Evolutionary conservation across 768 basidiomycete genomes (phyloP).

Genomic region (Dacryopinax primogenitus): DNA sequence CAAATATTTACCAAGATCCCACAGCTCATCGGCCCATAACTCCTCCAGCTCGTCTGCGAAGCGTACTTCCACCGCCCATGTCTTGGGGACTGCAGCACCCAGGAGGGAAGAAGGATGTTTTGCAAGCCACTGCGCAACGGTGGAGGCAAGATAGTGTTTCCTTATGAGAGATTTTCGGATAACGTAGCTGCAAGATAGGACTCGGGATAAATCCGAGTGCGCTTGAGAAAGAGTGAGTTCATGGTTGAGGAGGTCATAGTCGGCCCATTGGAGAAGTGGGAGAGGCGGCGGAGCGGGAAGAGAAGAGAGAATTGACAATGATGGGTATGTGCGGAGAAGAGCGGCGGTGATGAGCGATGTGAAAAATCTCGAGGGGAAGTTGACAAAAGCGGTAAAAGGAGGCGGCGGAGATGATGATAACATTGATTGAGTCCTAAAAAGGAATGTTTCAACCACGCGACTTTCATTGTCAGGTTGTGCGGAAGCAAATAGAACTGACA

Average conservation of each 20-base stretch:
- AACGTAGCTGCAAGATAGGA: constrained; percentile 67
- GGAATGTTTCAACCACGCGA: not conserved
- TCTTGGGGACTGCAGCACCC: constrained; percentile 45
- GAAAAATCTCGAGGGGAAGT: not conserved
- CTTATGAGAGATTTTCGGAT: constrained; percentile 89
- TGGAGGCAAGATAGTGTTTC: constrained; percentile 78
- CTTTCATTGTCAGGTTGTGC: not conserved
- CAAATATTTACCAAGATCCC: constrained; percentile 60
- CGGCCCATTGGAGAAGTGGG: not conserved
- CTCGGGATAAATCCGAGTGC: not conserved
- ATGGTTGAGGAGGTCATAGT: not conserved
- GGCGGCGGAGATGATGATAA: not conserved
- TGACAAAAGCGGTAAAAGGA: not conserved
- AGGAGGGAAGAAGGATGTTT: constrained; percentile 57
- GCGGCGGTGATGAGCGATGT: not conserved
- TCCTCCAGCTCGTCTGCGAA: constrained; percentile 93
- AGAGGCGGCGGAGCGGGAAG: not conserved
- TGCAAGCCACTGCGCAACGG: constrained; percentile 53
- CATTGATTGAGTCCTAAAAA: not conserved
- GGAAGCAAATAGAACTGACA: not conserved
- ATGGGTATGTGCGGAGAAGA: not conserved
- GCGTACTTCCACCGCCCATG: constrained; percentile 74
- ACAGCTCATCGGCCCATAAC: constrained; percentile 83
- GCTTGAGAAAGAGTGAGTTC: not conserved
- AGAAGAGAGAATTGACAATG: not conserved